A percentile compares a stretch with the other conserved stretches of the same genome.
phyloP scores from a whole-genome alignment of 352 stramenopile species.

The Salisapilia sapeloensis region DNA sequence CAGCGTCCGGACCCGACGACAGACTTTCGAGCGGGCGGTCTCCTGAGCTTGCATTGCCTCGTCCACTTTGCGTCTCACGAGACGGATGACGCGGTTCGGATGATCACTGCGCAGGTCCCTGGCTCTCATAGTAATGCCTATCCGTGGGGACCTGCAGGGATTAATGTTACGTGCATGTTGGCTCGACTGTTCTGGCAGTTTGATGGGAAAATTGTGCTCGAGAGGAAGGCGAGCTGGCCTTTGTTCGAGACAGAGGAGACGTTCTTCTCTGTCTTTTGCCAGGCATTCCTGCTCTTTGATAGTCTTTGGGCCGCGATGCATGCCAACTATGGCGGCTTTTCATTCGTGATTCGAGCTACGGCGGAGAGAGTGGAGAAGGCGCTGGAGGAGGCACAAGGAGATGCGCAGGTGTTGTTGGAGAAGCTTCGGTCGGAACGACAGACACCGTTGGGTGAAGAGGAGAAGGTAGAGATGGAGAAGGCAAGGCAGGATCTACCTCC shows the following conservation, averaged over 20 bases:
- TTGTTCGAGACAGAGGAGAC: slow-evolving; percentile 47
- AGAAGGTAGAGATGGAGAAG: no score
- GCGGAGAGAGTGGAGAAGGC: slow-evolving; percentile 46
- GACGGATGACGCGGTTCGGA: slow-evolving; percentile 39
- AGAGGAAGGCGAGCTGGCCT: slow-evolving; percentile 47
- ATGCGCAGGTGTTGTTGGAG: slow-evolving; percentile 31
- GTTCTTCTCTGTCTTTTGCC: slow-evolving; percentile 59
- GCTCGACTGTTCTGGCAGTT: slow-evolving; percentile 67
- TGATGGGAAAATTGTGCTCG: slow-evolving; percentile 46
- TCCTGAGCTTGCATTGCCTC: slow-evolving; percentile 64
- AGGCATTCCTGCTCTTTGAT: slow-evolving; percentile 74
- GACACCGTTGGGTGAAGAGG: no score
- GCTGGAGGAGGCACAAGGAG: slow-evolving; percentile 52
- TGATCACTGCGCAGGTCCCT: slow-evolving; percentile 63
- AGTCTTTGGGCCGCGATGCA: slow-evolving; percentile 76
- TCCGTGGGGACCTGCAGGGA: slow-evolving; percentile 63
- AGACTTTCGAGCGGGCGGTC: slow-evolving; percentile 66
- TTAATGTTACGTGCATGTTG: slow-evolving; percentile 78
- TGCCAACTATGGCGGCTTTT: slow-evolving; percentile 74
- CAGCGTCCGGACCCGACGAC: slow-evolving; percentile 73
- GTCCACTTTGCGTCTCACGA: slow-evolving; percentile 68
- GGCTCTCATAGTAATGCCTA: slow-evolving; percentile 71
- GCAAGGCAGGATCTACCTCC: no score
- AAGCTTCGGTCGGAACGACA: slow-evolving; percentile 47
- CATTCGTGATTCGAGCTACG: slow-evolving; percentile 62